Evolutionary conservation across 306 rosid species (phyloP), one percentile per base, ranked within the genome.

Genomic region (Vigna trinervia): DNA sequence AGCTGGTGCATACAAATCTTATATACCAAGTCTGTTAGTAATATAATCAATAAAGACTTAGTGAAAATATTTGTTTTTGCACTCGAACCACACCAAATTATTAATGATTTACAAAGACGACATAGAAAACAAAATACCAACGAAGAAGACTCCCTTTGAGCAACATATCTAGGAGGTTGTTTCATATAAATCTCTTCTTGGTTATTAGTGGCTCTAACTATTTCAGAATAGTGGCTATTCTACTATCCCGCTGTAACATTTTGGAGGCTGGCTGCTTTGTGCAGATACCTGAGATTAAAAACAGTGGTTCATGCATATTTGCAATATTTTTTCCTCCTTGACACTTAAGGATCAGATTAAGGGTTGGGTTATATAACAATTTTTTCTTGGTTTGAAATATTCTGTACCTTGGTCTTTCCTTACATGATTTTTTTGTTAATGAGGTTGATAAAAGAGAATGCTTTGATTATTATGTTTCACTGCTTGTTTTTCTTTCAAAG

Each of bases 271-370:
- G n/a, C n/a, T 0, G 9, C 17, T 4, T 12, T 58, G 17, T 32
- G 13, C 17, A 5, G 2, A 14, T 58, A 26, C 12, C 64, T 3
- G 14, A 6, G 64, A 58, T 23, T 58, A 12, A 23, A 12, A 58
- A 58, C 63, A 22, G 3, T 54, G 10, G 30, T 17, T 72, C 9
- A 13, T 43, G 17, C 50, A 52, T 30, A 47, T 36, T 8, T 61
- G 57, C 23, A 61, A 62, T 41, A 10, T 12, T 51, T 22, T 14
- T 59, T 12, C 17, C n/a, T 34, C 62, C 17, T 78, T 32, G 78
- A 22, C 67, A 38, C 62, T 23, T 3, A 22, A 19, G 45, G 12
- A 26, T 43, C 23, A 10, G 52, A 50, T 48, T 52, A 23, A 53
- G 17, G 30, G 41, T 46, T 56, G 45, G 6, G 30, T n/a, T 77